Evolutionary conservation across 306 rosid species (phyloP).

Genomic region (Dryas alaskensis): DNA sequence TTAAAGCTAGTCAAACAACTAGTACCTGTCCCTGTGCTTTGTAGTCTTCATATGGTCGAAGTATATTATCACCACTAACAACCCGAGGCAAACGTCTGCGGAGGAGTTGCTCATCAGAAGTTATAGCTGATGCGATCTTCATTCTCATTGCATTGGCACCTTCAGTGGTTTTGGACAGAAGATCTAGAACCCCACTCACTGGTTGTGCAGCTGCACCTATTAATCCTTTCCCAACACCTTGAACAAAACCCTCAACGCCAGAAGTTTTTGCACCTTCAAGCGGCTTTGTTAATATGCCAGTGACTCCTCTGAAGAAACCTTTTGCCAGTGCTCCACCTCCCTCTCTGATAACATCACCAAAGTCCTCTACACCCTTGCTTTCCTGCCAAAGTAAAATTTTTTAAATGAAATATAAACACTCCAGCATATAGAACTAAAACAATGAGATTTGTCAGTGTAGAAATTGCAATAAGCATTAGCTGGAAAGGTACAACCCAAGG

Average conservation of each 20-base stretch:
- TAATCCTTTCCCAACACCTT: conserved; percentile 98
- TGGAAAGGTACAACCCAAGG: background rate
- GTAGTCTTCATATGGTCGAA: conserved; percentile 71
- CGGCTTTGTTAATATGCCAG: conserved; percentile 96
- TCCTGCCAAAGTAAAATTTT: conserved; percentile 49
- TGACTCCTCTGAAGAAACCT: conserved; percentile 97
- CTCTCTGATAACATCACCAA: conserved; percentile 90
- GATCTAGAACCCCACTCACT: conserved; percentile 96
- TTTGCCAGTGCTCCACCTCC: conserved; percentile 99
- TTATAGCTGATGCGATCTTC: conserved; percentile 91
- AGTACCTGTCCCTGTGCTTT: conserved; percentile 97
- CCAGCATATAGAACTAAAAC: conserved; percentile 12
- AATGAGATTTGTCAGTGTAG: background rate
- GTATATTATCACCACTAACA: conserved; percentile 89
- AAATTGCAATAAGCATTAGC: background rate
- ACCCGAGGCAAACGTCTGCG: conserved; percentile 93
- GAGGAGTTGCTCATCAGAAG: conserved; percentile 96
- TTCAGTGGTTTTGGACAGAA: conserved; percentile 92
- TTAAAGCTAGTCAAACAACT: conserved; percentile 23
- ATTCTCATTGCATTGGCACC: conserved; percentile 99
- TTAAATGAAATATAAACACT: conserved; percentile 4
- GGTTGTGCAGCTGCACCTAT: conserved; percentile 99
- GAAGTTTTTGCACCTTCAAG: conserved; percentile 97
- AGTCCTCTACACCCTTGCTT: conserved; percentile 88
- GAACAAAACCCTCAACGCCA: conserved; percentile 99